These are phyloP conservation scores for Epichloe festucae DNA, from an alignment of 2,329 filamentous ascomycete genomes.

Conservation along the genomic window DNA sequence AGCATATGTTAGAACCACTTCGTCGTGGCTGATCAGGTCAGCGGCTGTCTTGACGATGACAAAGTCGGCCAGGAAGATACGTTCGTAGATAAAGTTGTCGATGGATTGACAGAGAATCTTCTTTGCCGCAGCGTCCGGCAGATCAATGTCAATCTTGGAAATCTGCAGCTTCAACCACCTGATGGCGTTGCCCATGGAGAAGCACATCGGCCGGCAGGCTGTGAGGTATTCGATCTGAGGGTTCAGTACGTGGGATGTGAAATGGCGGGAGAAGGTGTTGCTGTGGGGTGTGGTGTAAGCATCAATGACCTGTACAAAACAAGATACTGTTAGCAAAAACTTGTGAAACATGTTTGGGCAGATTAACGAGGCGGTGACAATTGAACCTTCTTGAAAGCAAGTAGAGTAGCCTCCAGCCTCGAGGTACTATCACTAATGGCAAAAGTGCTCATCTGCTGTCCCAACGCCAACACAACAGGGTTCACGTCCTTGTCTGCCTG, in stretches of 20 bases:
- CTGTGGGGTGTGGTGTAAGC: slow-evolving; percentile 82
- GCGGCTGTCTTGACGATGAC: slow-evolving; percentile 70
- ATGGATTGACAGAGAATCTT: slow-evolving; percentile 65
- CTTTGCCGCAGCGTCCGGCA: slow-evolving; percentile 72
- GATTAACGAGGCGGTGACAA: neutral
- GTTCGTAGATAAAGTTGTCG: slow-evolving; percentile 81
- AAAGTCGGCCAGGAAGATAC: slow-evolving; percentile 74
- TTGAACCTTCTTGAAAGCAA: slow-evolving; percentile 72
- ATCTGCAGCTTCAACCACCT: slow-evolving; percentile 89
- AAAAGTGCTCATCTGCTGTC: slow-evolving; percentile 83
- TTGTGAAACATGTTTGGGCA: too few relatives aligned
- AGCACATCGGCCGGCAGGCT: slow-evolving; percentile 87
- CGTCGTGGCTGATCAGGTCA: slow-evolving; percentile 62
- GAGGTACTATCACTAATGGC: slow-evolving; percentile 80
- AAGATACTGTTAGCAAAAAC: neutral
- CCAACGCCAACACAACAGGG: slow-evolving; percentile 70
- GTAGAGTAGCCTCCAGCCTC: slow-evolving; percentile 71
- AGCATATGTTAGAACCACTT: slow-evolving; percentile 77
- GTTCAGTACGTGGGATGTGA: slow-evolving; percentile 81
- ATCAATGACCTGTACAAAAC: slow-evolving; percentile 57
- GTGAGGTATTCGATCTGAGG: slow-evolving; percentile 93
- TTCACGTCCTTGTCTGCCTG: slow-evolving; percentile 67
- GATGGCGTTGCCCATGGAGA: slow-evolving; percentile 95
- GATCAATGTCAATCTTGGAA: slow-evolving; percentile 76
- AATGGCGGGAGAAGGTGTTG: slow-evolving; percentile 76